These are phyloP conservation scores for Lepiota subincarnata DNA, from an alignment of 768 basidiomycete species.

Conservation along the genomic window DNA sequence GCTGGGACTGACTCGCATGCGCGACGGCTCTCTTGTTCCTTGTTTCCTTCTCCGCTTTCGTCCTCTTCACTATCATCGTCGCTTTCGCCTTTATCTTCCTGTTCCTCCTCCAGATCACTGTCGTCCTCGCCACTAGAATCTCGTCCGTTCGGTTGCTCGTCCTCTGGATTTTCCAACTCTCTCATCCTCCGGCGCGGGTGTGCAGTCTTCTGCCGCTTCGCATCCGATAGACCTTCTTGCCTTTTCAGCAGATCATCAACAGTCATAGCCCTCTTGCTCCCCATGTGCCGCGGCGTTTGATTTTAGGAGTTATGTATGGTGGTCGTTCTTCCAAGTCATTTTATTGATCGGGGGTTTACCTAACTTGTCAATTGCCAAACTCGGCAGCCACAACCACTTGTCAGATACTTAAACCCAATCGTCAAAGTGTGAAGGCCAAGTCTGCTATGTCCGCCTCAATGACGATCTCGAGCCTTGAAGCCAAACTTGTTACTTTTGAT, in stretches of 20 bases:
- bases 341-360: no score
- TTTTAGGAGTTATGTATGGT: not conserved
- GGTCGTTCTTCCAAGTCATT: not conserved
- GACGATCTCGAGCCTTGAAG: slow-evolving; percentile 30
- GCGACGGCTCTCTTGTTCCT: not conserved
- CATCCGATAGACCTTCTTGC: slow-evolving; percentile 24
- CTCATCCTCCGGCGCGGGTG: slow-evolving; percentile 14
- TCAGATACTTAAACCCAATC: no score
- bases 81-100: slow-evolving; percentile 7
- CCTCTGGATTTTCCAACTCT: slow-evolving; percentile 11
- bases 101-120: slow-evolving; percentile 10
- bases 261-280: slow-evolving; percentile 26
- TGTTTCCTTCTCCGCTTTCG: not conserved
- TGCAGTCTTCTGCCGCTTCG: slow-evolving; percentile 32
- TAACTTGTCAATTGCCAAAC: no score
- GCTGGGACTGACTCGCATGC: not conserved
- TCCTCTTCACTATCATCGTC: slow-evolving; percentile 5
- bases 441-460: slow-evolving; percentile 18
- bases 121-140: slow-evolving; percentile 9
- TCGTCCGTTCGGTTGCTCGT: slow-evolving; percentile 9
- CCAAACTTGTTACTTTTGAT: slow-evolving; percentile 39
- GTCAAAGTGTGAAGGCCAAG: not conserved
- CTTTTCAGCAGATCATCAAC: slow-evolving; percentile 44
- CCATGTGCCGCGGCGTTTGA: not conserved
- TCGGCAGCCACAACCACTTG: no score